Evolutionary conservation across 345 rosid genomes (phyloP), one percentile per base, ranked within the genome.

Genomic region (Fremontodendron californicum): DNA sequence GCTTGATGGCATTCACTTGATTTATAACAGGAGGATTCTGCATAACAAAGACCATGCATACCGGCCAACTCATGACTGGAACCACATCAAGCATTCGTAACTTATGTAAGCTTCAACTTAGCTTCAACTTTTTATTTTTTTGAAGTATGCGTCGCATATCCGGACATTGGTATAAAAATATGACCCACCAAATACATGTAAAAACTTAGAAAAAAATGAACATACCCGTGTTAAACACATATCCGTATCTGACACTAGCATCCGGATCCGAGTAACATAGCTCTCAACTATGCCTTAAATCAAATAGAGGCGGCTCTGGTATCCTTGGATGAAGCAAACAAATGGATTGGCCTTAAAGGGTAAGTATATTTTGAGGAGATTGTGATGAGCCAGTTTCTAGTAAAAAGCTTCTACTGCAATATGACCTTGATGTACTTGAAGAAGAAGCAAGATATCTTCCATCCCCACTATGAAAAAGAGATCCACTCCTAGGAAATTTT

Each of bases 371-470:
- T 23, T 84, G 79, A 49, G 92, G 95, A 83, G 97, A 94, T 42
- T 85, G 94, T 11, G 97, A 96, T 23, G 99, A 95, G 29, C 94
- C 90, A 25, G 85, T 87, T 81, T 92, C 97, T 15, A 95, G 92
- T 78, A 96, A 81, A 82, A 90, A 90, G 84, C 93, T 96, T 82
- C 93, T 78, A 78, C 98, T 96, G 57, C 97, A 92, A 87, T 90
- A 90, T 18, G 98, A 95, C 85, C 97, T 87, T 31, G 98, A 85
- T 63, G 99, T 95, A 77, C 98, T 92, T 5, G 99, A 92, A 13
- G 99, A 93, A 78, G 98, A 93, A 49, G 98, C 91, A 72, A 90
- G 86, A 87, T 81, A 79, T 72, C 92, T 87, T 51, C 79, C 94
- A 77, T 94, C 97, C 4, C 88, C 89, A 5, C 90, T 89, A 77